Evolutionary conservation across 192 early-diverging fungal species (phyloP).

Genomic region (Martensiomyces pterosporus): DNA sequence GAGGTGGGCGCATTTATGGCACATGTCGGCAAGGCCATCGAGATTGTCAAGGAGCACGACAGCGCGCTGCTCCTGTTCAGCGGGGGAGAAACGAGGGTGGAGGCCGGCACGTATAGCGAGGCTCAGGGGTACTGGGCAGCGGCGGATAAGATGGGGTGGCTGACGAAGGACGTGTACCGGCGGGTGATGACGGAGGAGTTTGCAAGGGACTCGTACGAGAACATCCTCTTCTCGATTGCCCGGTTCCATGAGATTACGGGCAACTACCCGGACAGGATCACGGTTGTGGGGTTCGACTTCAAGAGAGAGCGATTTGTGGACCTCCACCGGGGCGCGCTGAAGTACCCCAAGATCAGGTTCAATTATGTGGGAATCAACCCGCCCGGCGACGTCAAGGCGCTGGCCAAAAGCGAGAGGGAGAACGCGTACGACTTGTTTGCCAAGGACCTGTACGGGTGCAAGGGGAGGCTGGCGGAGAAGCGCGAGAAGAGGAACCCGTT

Average conservation of each 20-base stretch:
- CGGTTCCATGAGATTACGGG: constrained; percentile 52
- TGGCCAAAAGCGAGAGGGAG: constrained; percentile 16
- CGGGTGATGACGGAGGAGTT: constrained; percentile 50
- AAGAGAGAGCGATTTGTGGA: constrained; percentile 43
- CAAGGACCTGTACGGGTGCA: constrained; percentile 39
- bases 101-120: constrained; percentile 46
- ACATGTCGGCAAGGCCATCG: constrained; percentile 42
- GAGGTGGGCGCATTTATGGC: constrained; percentile 47
- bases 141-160: constrained; percentile 46
- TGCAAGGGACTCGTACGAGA: constrained; percentile 54
- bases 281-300: constrained; percentile 45
- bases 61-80: constrained; percentile 47
- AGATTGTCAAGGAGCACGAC: constrained; percentile 36
- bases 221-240: constrained; percentile 51
- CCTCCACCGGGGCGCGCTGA: constrained; percentile 43
- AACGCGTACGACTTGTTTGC: constrained; percentile 41
- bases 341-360: constrained; percentile 46
- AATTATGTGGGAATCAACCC: constrained; percentile 49
- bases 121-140: constrained; percentile 51
- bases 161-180: constrained; percentile 30
- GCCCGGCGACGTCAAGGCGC: constrained; percentile 15
- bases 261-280: constrained; percentile 43
- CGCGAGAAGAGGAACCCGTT: constrained; percentile 33
- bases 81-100: constrained; percentile 43
- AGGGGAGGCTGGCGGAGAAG: constrained; percentile 32